Conservation (phyloP, 2,329 filamentous ascomycete genomes). For the Nemania serpens region DNA sequence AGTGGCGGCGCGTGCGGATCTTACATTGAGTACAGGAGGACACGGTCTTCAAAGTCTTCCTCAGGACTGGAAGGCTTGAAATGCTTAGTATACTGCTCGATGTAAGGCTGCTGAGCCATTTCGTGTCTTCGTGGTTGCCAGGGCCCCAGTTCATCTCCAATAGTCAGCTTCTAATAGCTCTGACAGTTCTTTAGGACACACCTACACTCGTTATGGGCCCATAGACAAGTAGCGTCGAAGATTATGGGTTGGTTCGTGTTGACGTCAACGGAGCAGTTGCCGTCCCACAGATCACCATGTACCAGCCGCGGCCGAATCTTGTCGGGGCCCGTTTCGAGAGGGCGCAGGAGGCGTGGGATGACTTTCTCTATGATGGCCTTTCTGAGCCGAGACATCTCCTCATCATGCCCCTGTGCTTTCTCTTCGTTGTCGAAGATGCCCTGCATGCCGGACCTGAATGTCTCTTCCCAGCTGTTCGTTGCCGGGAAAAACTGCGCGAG, state of each 20-base stretch:
- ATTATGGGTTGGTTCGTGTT: slow-evolving; percentile 6
- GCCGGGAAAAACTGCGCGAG: slow-evolving; percentile 26
- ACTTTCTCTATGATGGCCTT: slow-evolving; percentile 21
- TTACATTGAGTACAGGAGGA: slow-evolving; percentile 35
- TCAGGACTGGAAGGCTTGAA: slow-evolving; percentile 30
- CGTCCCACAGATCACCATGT: slow-evolving; percentile 29
- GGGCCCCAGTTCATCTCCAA: slow-evolving; percentile 25
- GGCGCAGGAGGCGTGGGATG: slow-evolving; percentile 27
- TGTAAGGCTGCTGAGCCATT: slow-evolving; percentile 9
- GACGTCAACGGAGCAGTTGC: slow-evolving; percentile 20
- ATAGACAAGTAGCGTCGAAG: slow-evolving; percentile 24
- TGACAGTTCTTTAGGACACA: neutral
- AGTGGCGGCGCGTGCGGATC: slow-evolving; percentile 1
- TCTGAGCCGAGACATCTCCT: slow-evolving; percentile 17
- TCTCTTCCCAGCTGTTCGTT: slow-evolving; percentile 34
- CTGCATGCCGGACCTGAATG: slow-evolving; percentile 26
- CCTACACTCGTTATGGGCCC: slow-evolving; percentile 30
- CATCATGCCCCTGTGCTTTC: slow-evolving; percentile 21
- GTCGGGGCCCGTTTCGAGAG: slow-evolving; percentile 17
- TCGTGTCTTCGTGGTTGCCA: slow-evolving; percentile 18
- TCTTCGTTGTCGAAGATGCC: slow-evolving; percentile 19
- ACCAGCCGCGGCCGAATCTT: slow-evolving; percentile 20
- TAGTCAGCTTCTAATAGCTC: neutral
- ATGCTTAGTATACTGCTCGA: slow-evolving; percentile 29
- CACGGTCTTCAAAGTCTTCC: slow-evolving; percentile 39